A percentile compares a stretch with the other conserved stretches of the same genome.
Conservation (phyloP, 805 yeast species). For the Lachancea lanzarotensis region DNA sequence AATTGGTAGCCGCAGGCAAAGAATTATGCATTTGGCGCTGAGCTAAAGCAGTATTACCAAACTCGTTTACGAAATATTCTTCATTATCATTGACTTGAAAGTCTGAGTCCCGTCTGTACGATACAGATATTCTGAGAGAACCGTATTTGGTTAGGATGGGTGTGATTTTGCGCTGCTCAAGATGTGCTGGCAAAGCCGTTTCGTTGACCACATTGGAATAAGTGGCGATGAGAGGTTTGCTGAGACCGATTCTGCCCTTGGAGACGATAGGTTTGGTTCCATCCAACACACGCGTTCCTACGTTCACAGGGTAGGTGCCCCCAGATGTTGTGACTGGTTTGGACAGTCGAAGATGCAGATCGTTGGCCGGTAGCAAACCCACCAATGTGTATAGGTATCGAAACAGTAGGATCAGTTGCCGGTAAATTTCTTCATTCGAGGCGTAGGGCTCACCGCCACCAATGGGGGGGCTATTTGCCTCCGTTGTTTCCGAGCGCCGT, state of each 20-base stretch:
- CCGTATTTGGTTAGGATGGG: constrained; percentile 78
- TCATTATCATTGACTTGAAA: constrained; percentile 67
- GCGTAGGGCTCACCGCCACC: neutral
- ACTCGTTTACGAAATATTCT: constrained; percentile 7
- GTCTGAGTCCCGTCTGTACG: constrained; percentile 65
- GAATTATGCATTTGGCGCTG: constrained; percentile 1
- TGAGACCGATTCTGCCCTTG: constrained; percentile 78
- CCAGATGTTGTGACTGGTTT: constrained; percentile 31
- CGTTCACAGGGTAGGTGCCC: constrained; percentile 33
- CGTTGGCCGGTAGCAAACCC: constrained; percentile 66
- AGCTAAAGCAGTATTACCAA: neutral
- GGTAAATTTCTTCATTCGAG: constrained; percentile 43
- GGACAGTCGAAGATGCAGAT: constrained; percentile 43
- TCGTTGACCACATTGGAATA: constrained; percentile 31
- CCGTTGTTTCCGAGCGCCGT: no score
- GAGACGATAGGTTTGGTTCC: constrained; percentile 75
- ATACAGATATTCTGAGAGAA: constrained; percentile 62
- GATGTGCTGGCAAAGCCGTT: constrained; percentile 41
- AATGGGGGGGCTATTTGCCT: neutral
- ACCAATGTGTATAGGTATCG: constrained; percentile 64
- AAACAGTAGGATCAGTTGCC: constrained; percentile 65
- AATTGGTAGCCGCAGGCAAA: constrained; percentile 1
- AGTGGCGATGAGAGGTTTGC: constrained; percentile 50
- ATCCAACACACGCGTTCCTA: constrained; percentile 61
- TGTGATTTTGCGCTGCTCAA: constrained; percentile 55